Percentiles rank a stretch among this genome's conserved stretches.
phyloP scores from a whole-genome alignment of 1,139 yeast species.

The Protomyces lactucae-debilis region DNA sequence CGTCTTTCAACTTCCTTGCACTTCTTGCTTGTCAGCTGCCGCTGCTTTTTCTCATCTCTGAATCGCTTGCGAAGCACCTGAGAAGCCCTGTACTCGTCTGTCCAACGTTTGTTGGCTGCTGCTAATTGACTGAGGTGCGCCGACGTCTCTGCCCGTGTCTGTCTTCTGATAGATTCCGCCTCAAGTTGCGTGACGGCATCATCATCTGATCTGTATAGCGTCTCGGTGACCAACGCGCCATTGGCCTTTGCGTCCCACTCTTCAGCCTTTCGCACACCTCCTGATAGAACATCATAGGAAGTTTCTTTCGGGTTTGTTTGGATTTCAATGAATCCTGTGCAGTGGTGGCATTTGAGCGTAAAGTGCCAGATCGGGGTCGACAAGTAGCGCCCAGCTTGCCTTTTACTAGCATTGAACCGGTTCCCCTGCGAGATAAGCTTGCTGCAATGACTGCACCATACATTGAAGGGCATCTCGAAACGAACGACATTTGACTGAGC shows the following conservation, averaged over 20 bases:
- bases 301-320: slow-evolving; percentile 40
- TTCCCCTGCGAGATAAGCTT: slow-evolving; percentile 37
- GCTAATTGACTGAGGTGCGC: slow-evolving; percentile 30
- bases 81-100: slow-evolving; percentile 33
- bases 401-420: slow-evolving; percentile 40
- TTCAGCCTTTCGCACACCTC: slow-evolving; percentile 35
- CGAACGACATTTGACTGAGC: slow-evolving; percentile 38
- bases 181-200: slow-evolving; percentile 32
- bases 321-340: slow-evolving; percentile 36
- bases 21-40: neutral
- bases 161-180: slow-evolving; percentile 22
- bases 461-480: slow-evolving; percentile 39
- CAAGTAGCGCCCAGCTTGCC: slow-evolving; percentile 36
- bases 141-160: slow-evolving; percentile 8
- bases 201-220: slow-evolving; percentile 15
- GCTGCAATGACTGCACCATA: slow-evolving; percentile 37
- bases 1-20: neutral
- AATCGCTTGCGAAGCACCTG: slow-evolving; percentile 31
- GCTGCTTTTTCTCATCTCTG: slow-evolving; percentile 26
- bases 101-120: slow-evolving; percentile 30
- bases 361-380: slow-evolving; percentile 39
- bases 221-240: slow-evolving; percentile 30
- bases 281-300: slow-evolving; percentile 35
- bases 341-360: slow-evolving; percentile 37
- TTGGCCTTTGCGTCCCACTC: slow-evolving; percentile 29